Base-by-base conservation (phyloP, 2,329 filamentous ascomycete species). In the Alternaria longipes region DNA sequence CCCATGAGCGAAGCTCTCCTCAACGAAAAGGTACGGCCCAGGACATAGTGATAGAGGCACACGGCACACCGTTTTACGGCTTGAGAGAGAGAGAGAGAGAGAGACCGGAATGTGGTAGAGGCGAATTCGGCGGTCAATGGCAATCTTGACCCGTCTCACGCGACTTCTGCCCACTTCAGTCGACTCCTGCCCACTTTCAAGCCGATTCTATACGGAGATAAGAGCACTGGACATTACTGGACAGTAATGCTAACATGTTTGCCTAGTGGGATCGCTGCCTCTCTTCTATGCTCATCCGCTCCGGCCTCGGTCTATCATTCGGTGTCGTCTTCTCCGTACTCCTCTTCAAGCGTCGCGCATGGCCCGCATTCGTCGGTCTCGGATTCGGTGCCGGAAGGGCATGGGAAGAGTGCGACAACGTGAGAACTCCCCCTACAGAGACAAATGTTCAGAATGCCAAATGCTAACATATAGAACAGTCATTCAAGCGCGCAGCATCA, bases 271-370 rank as follows among this genome's bases (percentile, higher is more conserved):
- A 99, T 81, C 94, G 92, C 84, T 97, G 95, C 83, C 90, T 99
- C 73, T 98, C 95, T 73, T 97, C 96, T 78, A 89, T 97, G 81
- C 89, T 99, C 79, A 96, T 99, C 86, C 94, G 96, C 82, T 98
- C 94, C 69, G 90, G 92, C 58, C 91, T 99, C 81, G 95, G 95
- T 77, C 91, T 98, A 79, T 93, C 91, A 72, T 99, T 99, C 83
- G 95, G 95, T 79, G 91, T 99, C 80, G 92, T 99, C 83, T 98
- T 99, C 86, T 98, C 95, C 64, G 94, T 99, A 64, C 91, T 99
- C 60, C 84, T 99, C 57, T 99, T 99, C 89, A 97, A 97, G 87
- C 91, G 96, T 82, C 90, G 95, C 84, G 92, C 95, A 69, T 99
- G 94, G 93, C 95, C 95, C 59, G 95, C 94, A n/a, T 95, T 93